phyloP scores from a whole-genome alignment of 768 basidiomycete species.

The Gloeopeniophorella convolvens region DNA sequence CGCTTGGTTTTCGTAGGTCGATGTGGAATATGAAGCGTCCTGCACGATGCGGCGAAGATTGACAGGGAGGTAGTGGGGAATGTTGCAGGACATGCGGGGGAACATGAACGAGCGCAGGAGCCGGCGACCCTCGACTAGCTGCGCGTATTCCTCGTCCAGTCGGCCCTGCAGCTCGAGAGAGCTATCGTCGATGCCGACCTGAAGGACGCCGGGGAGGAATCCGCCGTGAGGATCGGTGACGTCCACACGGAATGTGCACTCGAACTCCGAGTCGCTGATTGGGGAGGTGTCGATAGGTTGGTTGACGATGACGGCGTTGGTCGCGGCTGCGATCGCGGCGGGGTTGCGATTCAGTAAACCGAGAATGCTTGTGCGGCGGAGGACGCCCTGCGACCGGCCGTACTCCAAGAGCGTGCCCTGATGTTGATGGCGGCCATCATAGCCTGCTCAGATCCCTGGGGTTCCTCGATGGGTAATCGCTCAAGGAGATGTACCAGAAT shows the following conservation, averaged over 20 bases:
- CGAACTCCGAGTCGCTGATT: conserved; percentile 75
- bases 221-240: conserved; percentile 78
- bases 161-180: conserved; percentile 77
- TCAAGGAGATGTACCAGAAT: too few relatives aligned
- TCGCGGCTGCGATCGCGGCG: too few relatives aligned
- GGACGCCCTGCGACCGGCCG: too few relatives aligned
- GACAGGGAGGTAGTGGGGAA: conserved; percentile 86
- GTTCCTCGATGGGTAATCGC: too few relatives aligned
- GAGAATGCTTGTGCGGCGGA: too few relatives aligned
- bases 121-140: conserved; percentile 66
- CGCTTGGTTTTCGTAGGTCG: conserved; percentile 87
- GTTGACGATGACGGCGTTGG: conserved; percentile 91
- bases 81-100: conserved; percentile 61
- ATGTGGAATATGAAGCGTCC: conserved; percentile 97
- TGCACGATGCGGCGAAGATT: conserved; percentile 94
- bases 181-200: conserved; percentile 82
- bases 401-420: too few relatives aligned
- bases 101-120: conserved; percentile 80
- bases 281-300: conserved; percentile 90
- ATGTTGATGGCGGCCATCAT: too few relatives aligned
- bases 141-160: conserved; percentile 71
- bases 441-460: too few relatives aligned
- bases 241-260: conserved; percentile 92
- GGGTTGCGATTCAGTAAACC: too few relatives aligned
- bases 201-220: conserved; percentile 72